phyloP scores from a whole-genome alignment of 148 eudicot genomes.

The Silene conica region DNA sequence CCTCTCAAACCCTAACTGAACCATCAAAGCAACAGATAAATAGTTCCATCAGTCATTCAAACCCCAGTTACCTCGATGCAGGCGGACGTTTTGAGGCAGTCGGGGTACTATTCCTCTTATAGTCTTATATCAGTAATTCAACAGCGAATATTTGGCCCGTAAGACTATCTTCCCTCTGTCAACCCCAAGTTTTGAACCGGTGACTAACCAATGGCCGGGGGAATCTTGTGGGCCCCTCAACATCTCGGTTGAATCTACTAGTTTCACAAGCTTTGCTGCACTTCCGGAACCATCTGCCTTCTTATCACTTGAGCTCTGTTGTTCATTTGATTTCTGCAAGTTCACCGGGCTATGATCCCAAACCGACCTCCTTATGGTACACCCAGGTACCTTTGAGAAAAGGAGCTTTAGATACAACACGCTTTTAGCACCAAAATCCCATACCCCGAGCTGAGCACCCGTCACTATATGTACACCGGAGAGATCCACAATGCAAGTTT shows the following conservation, averaged over 20 bases:
- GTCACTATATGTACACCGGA: conserved; percentile 96
- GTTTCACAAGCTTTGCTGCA: conserved; percentile 60
- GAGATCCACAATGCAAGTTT: conserved; percentile 82
- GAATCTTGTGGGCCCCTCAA: conserved; percentile 81
- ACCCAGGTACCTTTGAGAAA: conserved; percentile 92
- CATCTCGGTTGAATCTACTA: conserved; percentile 89
- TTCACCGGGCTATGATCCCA: conserved; percentile 92
- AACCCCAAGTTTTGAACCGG: conserved; percentile 97
- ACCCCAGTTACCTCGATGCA: too few relatives aligned
- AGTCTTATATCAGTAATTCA: conserved; percentile 57
- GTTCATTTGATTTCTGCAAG: conserved; percentile 31
- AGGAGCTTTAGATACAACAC: conserved; percentile 91
- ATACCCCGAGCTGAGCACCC: conserved; percentile 94
- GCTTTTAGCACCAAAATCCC: conserved; percentile 91
- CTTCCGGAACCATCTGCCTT: conserved; percentile 41
- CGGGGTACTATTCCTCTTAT: background rate
- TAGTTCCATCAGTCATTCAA: too few relatives aligned
- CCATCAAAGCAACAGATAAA: too few relatives aligned
- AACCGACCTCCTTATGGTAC: conserved; percentile 87
- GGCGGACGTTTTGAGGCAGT: too few relatives aligned
- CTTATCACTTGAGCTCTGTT: conserved; percentile 31
- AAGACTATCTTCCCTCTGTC: conserved; percentile 80
- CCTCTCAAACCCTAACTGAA: too few relatives aligned
- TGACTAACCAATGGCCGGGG: conserved; percentile 97
- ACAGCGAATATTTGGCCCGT: conserved; percentile 78